A percentile compares a stretch with the other conserved stretches of the same genome.
These are phyloP conservation scores for Rutstroemia sp. DNA, from an alignment of 2,329 filamentous ascomycete species.

Conservation along the genomic window DNA sequence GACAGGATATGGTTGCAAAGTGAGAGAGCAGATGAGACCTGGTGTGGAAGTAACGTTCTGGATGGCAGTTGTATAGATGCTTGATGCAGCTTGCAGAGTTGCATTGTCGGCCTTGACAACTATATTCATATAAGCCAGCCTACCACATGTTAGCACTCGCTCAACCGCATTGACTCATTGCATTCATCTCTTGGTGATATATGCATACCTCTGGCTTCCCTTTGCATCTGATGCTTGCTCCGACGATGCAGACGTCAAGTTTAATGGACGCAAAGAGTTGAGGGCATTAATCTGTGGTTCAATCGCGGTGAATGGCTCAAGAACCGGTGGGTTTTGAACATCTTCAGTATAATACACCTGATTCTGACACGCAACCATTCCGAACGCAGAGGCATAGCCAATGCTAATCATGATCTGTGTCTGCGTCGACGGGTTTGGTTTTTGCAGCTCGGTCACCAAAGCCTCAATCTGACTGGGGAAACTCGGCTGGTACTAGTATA, in stretches of 20 bases:
- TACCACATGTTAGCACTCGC: neutral
- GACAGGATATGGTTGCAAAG: neutral
- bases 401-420: neutral
- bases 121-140: neutral
- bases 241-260: neutral
- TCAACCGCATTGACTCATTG: neutral
- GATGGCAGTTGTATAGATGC: constrained; percentile 1
- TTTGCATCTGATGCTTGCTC: neutral
- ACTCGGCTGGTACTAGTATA: neutral
- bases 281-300: neutral
- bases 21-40: neutral
- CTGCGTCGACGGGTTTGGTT: neutral
- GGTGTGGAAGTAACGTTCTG: neutral
- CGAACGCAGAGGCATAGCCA: neutral
- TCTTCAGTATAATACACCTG: neutral
- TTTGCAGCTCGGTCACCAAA: neutral
- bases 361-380: neutral
- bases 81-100: neutral
- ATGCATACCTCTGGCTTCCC: neutral
- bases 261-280: neutral
- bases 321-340: neutral
- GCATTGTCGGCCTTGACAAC: neutral
- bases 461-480: neutral
- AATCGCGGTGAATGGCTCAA: constrained; percentile 4
- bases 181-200: neutral